Percentiles rank a stretch among this genome's conserved stretches.
Conservation (phyloP, 352 stramenopile species). For the Globisporangium spinosum region DNA sequence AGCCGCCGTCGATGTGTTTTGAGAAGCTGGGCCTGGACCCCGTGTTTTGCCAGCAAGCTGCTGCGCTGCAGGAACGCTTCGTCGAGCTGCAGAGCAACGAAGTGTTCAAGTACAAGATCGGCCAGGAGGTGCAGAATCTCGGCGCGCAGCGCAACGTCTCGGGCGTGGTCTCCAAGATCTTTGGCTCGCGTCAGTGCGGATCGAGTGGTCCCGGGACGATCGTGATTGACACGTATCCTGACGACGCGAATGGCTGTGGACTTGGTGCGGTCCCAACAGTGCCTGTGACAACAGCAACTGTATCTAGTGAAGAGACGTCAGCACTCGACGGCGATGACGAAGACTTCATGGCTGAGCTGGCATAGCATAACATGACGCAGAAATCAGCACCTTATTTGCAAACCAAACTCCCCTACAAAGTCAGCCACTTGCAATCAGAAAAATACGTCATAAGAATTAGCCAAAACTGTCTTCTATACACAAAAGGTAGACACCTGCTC, state of each 20-base stretch:
- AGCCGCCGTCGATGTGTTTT: slow-evolving; percentile 45
- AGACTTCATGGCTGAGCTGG: slow-evolving; percentile 10
- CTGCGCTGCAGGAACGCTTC: slow-evolving; percentile 37
- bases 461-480: slow-evolving; percentile 8
- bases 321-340: slow-evolving; percentile 9
- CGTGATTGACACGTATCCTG: slow-evolving; percentile 57
- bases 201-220: slow-evolving; percentile 62
- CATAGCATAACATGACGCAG: neutral
- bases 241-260: neutral
- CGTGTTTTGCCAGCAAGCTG: slow-evolving; percentile 31
- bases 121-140: slow-evolving; percentile 49
- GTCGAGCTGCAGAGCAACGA: slow-evolving; percentile 80
- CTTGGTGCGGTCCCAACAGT: neutral
- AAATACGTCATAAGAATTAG: slow-evolving; percentile 6
- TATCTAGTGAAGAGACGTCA: neutral
- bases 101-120: slow-evolving; percentile 70
- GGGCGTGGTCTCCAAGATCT: slow-evolving; percentile 66
- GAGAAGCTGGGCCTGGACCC: slow-evolving; percentile 51
- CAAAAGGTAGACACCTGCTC: neutral
- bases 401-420: neutral
- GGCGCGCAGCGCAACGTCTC: slow-evolving; percentile 49
- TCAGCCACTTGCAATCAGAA: neutral
- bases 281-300: neutral
- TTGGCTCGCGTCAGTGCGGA: slow-evolving; percentile 67
- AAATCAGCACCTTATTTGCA: slow-evolving; percentile 3